Percentiles rank a stretch among this genome's conserved stretches.
Evolutionary conservation across 345 rosid genomes (phyloP).

Genomic region (Hirschfeldia incana): DNA sequence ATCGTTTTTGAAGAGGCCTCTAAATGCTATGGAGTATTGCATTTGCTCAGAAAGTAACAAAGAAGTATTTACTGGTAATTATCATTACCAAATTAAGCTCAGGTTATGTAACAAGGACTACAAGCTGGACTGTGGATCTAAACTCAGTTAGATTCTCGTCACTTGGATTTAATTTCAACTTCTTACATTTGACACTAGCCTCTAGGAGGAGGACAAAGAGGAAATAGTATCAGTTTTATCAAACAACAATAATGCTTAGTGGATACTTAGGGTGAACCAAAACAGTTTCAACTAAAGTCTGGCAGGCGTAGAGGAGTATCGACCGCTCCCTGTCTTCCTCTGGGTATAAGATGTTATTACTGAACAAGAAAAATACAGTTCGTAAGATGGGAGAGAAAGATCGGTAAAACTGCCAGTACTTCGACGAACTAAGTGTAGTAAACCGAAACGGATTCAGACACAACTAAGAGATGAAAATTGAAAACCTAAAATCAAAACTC

Average conservation of each 20-base stretch:
- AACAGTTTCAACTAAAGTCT: no score
- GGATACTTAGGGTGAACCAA: neutral
- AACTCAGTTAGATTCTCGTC: neutral
- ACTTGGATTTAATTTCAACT: neutral
- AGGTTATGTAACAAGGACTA: no score
- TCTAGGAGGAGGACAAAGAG: neutral
- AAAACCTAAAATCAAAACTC: neutral
- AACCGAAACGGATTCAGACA: neutral
- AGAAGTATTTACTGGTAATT: neutral
- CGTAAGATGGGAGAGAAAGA: neutral
- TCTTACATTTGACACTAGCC: neutral
- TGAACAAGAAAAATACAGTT: constrained; percentile 20
- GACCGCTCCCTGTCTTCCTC: constrained; percentile 66
- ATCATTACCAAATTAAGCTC: no score
- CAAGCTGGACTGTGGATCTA: no score
- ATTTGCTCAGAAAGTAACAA: no score
- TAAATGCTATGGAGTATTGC: no score
- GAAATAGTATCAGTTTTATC: neutral
- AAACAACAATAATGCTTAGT: neutral
- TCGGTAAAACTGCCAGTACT: neutral
- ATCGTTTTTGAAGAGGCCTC: no score
- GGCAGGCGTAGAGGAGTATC: constrained; percentile 74
- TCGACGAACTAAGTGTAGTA: neutral
- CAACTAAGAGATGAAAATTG: neutral
- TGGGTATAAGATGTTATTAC: constrained; percentile 79